Percentiles rank a stretch among this genome's conserved stretches.
These are phyloP conservation scores for Vitis cinerea DNA, from an alignment of 164 flowering plant species.

Conservation along the genomic window DNA sequence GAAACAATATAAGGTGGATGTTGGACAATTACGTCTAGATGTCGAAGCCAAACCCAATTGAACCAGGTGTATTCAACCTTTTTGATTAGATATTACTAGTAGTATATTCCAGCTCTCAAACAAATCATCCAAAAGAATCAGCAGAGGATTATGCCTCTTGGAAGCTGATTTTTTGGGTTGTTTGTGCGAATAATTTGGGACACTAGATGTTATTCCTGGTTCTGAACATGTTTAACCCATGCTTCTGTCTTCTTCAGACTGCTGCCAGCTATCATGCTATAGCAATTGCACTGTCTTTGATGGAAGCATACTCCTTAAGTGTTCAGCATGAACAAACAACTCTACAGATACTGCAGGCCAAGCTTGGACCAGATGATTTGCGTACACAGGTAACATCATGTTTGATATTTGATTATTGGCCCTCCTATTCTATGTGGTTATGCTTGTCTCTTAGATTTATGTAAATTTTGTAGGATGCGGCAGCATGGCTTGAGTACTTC, in stretches of 20 bases:
- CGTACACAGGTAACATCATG: conserved; percentile 74
- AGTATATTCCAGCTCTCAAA: background rate
- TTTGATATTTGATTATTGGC: conserved; percentile 4
- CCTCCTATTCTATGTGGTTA: background rate
- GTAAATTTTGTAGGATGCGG: conserved; percentile 69
- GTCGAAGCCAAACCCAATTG: background rate
- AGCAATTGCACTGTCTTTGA: conserved; percentile 91
- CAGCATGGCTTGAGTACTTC: conserved; percentile 96
- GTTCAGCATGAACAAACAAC: conserved; percentile 98
- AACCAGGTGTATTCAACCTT: background rate
- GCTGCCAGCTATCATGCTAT: conserved; percentile 99
- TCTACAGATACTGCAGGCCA: conserved; percentile 80
- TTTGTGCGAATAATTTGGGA: background rate
- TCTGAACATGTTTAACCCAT: conserved; percentile 4
- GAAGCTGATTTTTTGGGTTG: background rate
- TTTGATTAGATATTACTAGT: background rate
- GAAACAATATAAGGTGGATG: background rate
- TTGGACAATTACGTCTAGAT: background rate
- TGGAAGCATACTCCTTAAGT: conserved; percentile 94
- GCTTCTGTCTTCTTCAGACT: conserved; percentile 48
- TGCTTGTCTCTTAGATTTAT: background rate
- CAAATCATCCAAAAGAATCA: background rate
- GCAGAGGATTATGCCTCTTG: background rate
- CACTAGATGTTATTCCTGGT: background rate
- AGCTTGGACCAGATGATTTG: conserved; percentile 90